Conservation (phyloP, 2,329 filamentous ascomycete species). For the Pleomassaria siparia region DNA sequence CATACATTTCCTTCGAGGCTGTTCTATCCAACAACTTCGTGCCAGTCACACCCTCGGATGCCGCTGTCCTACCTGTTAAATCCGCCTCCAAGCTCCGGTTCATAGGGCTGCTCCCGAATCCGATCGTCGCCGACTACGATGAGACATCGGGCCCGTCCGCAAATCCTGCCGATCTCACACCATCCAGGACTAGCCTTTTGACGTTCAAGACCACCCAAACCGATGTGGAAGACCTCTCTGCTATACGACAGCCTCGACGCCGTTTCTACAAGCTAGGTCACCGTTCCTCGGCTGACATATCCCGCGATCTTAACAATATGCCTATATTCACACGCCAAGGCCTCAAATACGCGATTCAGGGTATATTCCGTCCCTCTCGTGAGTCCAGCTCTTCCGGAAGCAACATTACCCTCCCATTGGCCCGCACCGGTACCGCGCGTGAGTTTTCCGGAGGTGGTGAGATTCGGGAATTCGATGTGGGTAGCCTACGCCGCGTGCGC, state of each 20-base stretch:
- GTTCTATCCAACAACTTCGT: conserved; percentile 42
- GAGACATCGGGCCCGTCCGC: conserved; percentile 4
- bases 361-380: conserved; percentile 28
- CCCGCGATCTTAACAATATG: conserved; percentile 17
- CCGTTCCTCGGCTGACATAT: conserved; percentile 23
- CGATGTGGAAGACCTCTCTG: conserved; percentile 26
- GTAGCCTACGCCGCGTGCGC: conserved; percentile 26
- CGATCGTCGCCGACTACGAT: conserved; percentile 11
- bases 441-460: conserved; percentile 5
- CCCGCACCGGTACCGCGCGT: conserved; percentile 28
- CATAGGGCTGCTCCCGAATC: conserved; percentile 31
- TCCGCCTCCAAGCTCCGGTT: conserved; percentile 37
- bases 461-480: conserved; percentile 29
- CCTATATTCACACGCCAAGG: conserved; percentile 24
- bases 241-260: conserved; percentile 23
- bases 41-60: conserved; percentile 36
- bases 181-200: conserved; percentile 23
- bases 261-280: conserved; percentile 34
- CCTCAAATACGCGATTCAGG: conserved; percentile 31
- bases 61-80: conserved; percentile 36
- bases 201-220: conserved; percentile 38
- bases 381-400: conserved; percentile 36
- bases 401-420: conserved; percentile 36
- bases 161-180: conserved; percentile 13
- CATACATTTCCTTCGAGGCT: conserved; percentile 48